phyloP scores from a whole-genome alignment of 352 stramenopile species.

The Pythium aquatile region DNA sequence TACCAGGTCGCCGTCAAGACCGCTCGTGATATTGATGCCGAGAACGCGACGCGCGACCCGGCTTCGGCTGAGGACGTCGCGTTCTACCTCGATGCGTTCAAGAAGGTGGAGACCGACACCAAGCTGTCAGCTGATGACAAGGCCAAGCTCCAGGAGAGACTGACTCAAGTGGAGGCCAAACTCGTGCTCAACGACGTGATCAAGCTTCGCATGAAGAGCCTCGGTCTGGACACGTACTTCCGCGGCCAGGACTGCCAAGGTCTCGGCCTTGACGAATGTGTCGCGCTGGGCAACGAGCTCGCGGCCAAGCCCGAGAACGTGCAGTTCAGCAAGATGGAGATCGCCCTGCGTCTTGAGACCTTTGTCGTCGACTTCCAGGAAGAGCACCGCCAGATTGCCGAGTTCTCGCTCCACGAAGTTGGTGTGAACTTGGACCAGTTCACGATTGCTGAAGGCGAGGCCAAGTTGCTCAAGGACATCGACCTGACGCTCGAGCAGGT shows the following conservation, averaged over 20 bases:
- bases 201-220: constrained; percentile 27
- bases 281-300: constrained; percentile 25
- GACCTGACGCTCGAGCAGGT: constrained; percentile 31
- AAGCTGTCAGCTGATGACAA: constrained; percentile 26
- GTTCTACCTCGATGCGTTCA: constrained; percentile 32
- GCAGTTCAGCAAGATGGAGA: constrained; percentile 32
- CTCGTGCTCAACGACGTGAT: constrained; percentile 27
- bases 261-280: constrained; percentile 20
- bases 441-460: constrained; percentile 16
- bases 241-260: constrained; percentile 12
- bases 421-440: constrained; percentile 27
- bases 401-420: constrained; percentile 29
- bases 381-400: constrained; percentile 18
- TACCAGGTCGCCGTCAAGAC: constrained; percentile 30
- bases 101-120: constrained; percentile 29
- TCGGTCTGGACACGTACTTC: constrained; percentile 31
- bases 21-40: constrained; percentile 19
- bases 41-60: constrained; percentile 10
- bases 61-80: constrained; percentile 23
- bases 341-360: constrained; percentile 24
- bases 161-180: constrained; percentile 22
- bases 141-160: constrained; percentile 21
- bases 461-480: constrained; percentile 20
- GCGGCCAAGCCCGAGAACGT: constrained; percentile 27
- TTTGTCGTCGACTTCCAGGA: constrained; percentile 29